A percentile compares a stretch with the other conserved stretches of the same genome.
These are phyloP conservation scores for Triticum dicoccoides DNA, from an alignment of 176 grass and related monocot genomes.

Conservation along the genomic window DNA sequence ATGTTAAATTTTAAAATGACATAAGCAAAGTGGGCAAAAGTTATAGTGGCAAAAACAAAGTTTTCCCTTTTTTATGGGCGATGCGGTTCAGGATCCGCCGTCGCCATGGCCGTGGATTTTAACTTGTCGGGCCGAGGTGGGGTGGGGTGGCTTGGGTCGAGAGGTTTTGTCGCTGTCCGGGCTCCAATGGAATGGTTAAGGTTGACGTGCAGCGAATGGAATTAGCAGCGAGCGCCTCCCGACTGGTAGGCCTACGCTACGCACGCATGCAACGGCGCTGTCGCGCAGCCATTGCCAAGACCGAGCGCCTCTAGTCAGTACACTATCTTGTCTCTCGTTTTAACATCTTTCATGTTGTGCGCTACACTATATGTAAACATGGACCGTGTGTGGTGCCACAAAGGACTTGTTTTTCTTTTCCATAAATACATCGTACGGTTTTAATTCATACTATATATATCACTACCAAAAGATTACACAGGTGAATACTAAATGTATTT, in stretches of 20 bases:
- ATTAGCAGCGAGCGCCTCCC: neutral
- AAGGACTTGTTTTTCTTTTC: no score
- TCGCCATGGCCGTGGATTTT: conserved; percentile 17
- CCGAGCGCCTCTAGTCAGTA: neutral
- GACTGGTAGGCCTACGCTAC: neutral
- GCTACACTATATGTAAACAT: no score
- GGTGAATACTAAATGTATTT: no score
- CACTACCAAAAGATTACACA: no score
- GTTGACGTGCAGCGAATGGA: conserved; percentile 10
- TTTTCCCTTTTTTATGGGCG: conserved; percentile 5
- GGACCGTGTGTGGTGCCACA: no score
- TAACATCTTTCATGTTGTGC: neutral
- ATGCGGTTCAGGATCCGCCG: conserved; percentile 41
- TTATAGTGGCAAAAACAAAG: no score
- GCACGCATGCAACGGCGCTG: neutral
- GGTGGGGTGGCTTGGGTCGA: neutral
- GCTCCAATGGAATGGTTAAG: conserved; percentile 18
- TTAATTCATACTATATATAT: no score
- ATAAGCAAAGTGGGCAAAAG: no score
- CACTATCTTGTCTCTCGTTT: neutral
- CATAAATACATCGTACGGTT: no score
- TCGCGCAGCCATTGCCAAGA: neutral
- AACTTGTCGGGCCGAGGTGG: neutral
- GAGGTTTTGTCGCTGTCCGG: neutral
- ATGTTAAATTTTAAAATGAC: no score